A percentile compares a stretch with the other conserved stretches of the same genome.
Evolutionary conservation across 129 eudicot species (phyloP).

Genomic region (Lactuca sativa): DNA sequence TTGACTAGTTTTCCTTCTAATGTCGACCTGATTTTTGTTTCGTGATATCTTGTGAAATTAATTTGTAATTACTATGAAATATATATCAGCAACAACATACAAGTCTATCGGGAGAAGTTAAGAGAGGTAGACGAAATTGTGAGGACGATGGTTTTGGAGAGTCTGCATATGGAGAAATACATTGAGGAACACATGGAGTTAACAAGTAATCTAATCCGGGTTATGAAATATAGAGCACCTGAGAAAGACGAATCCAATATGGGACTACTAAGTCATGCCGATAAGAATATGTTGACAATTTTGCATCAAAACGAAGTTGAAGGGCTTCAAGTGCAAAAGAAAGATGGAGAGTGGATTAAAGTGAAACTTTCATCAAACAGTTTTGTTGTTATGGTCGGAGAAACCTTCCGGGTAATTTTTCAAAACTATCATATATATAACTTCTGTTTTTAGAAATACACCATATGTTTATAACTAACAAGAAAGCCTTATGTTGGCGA

Average conservation of each 20-base stretch:
- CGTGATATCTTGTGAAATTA: background rate
- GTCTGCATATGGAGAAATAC: slow-evolving; percentile 53
- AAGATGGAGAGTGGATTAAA: slow-evolving; percentile 60
- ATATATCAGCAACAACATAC: slow-evolving; percentile 43
- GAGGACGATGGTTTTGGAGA: slow-evolving; percentile 67
- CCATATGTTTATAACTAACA: background rate
- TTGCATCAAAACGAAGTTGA: slow-evolving; percentile 56
- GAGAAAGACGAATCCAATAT: slow-evolving; percentile 45
- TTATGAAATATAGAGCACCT: slow-evolving; percentile 62
- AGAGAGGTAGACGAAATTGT: slow-evolving; percentile 52
- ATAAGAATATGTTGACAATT: slow-evolving; percentile 64
- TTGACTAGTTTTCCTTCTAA: background rate
- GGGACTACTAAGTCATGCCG: slow-evolving; percentile 64
- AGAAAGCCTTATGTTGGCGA: background rate
- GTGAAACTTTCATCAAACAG: slow-evolving; percentile 50
- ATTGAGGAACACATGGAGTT: slow-evolving; percentile 66
- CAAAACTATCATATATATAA: background rate
- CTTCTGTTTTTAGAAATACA: background rate
- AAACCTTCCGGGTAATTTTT: slow-evolving; percentile 51
- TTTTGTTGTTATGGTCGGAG: slow-evolving; percentile 69
- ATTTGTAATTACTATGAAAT: background rate
- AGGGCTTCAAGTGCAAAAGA: slow-evolving; percentile 56
- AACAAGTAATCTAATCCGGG: slow-evolving; percentile 54
- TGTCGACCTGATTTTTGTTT: background rate
- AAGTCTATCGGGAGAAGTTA: slow-evolving; percentile 41